Conservation (phyloP, 345 rosid genomes). For the Gossypium anomalum region DNA sequence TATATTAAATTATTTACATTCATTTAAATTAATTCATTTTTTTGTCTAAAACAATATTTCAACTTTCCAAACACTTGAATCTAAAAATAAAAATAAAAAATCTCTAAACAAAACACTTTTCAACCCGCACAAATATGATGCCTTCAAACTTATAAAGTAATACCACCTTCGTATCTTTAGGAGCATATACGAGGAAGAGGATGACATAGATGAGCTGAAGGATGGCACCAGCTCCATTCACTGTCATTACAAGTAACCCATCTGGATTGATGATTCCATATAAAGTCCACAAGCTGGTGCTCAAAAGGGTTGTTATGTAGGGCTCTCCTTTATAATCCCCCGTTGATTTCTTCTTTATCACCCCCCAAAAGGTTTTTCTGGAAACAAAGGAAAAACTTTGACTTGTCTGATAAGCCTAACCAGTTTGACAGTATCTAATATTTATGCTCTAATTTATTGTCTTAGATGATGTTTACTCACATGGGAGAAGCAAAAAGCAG, state of each 20-base stretch:
- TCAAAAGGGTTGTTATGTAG: constrained; percentile 50
- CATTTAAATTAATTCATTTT: too few species aligned
- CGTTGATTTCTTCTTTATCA: constrained; percentile 51
- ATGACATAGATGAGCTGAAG: constrained; percentile 43
- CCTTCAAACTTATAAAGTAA: too few species aligned
- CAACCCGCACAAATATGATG: too few species aligned
- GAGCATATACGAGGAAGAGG: constrained; percentile 43
- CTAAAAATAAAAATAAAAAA: too few species aligned
- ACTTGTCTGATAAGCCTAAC: too few species aligned
- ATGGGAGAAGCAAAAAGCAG: constrained; percentile 50
- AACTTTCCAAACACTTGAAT: too few species aligned
- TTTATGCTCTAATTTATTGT: neutral
- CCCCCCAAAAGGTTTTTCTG: constrained; percentile 41
- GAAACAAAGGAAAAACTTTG: neutral
- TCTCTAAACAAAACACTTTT: too few species aligned
- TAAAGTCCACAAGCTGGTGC: constrained; percentile 59
- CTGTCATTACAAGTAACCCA: constrained; percentile 44
- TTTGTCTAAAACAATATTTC: too few species aligned
- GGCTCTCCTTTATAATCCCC: constrained; percentile 50
- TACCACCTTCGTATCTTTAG: constrained; percentile 40
- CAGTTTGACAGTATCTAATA: too few species aligned
- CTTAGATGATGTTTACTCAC: constrained; percentile 30
- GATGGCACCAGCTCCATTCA: constrained; percentile 42
- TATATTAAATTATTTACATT: too few species aligned
- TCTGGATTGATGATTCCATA: constrained; percentile 52